Evolutionary conservation across 1,284 basidiomycete species (phyloP).

Genomic region (Ceratobasidium sp.): DNA sequence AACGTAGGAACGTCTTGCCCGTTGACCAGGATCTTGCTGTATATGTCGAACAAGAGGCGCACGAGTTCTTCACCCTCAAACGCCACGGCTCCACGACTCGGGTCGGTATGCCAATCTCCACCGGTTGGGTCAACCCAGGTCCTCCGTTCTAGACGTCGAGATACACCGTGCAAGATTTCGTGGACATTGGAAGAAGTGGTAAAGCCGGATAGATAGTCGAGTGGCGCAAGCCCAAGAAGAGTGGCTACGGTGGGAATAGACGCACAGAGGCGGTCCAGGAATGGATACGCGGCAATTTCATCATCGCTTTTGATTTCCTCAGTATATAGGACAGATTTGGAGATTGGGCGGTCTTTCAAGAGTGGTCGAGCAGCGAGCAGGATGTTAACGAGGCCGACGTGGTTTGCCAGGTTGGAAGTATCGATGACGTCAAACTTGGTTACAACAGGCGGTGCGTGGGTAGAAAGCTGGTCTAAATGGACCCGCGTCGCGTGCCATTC

Average conservation of each 20-base stretch:
- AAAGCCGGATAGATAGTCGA: not conserved
- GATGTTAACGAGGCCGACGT: not conserved
- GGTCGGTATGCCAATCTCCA: conserved; percentile 4
- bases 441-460: not conserved
- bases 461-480: not conserved
- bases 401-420: conserved; percentile 4
- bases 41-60: conserved; percentile 2
- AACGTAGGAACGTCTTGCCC: not conserved
- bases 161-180: not conserved
- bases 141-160: conserved; percentile 5
- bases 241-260: not conserved
- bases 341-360: too few relatives aligned
- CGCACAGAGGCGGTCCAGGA: conserved; percentile 2
- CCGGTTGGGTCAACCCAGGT: conserved; percentile 25
- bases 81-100: not conserved
- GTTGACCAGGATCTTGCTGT: conserved; percentile 20
- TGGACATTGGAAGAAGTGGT: conserved; percentile 13
- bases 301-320: not conserved
- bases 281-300: not conserved
- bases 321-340: too few relatives aligned
- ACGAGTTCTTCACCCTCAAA: conserved; percentile 4
- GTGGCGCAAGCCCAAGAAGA: conserved; percentile 7
- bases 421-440: conserved; percentile 13
- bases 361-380: too few relatives aligned
- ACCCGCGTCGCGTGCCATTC: not conserved